A percentile compares a stretch with the other conserved stretches of the same genome.
phyloP scores from a whole-genome alignment of 352 stramenopile species.

The Phytophthora sojae region DNA sequence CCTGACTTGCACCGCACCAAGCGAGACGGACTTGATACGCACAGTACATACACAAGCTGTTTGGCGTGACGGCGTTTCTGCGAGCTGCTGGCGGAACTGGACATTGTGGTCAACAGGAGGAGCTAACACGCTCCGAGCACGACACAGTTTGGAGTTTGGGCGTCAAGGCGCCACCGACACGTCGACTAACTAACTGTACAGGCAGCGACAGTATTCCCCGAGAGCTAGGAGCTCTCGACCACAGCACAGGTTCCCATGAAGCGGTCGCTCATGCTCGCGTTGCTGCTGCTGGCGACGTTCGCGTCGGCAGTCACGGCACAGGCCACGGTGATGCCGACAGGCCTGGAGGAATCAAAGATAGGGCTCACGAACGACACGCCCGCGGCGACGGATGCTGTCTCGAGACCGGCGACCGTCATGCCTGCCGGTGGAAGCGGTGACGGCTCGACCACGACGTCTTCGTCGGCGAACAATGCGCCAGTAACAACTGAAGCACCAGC shows the following conservation, averaged over 20 bases:
- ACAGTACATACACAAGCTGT: constrained; percentile 19
- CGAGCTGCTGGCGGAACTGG: constrained; percentile 36
- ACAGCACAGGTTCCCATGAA: constrained; percentile 24
- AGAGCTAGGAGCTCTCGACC: constrained; percentile 3
- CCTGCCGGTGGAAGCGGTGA: constrained; percentile 17
- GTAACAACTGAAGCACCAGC: constrained; percentile 6
- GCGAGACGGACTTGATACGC: background rate
- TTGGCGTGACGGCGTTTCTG: constrained; percentile 13
- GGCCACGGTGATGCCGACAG: constrained; percentile 19
- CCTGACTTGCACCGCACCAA: constrained; percentile 4
- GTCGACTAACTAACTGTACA: constrained; percentile 21
- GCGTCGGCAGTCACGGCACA: constrained; percentile 9
- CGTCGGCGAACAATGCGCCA: constrained; percentile 4
- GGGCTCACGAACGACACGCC: constrained; percentile 6
- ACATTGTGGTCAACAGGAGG: constrained; percentile 17
- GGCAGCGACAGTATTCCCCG: constrained; percentile 8
- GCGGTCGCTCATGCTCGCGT: constrained; percentile 22
- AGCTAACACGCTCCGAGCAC: background rate
- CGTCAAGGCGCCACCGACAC: constrained; percentile 2
- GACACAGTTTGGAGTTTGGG: constrained; percentile 19
- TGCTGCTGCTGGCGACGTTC: constrained; percentile 19
- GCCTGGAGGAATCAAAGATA: constrained; percentile 1
- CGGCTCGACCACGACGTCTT: constrained; percentile 7
- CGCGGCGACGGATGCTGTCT: constrained; percentile 9
- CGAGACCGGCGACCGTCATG: constrained; percentile 21